Conservation (phyloP, 306 rosid genomes). For the Dalbergia cultrata region DNA sequence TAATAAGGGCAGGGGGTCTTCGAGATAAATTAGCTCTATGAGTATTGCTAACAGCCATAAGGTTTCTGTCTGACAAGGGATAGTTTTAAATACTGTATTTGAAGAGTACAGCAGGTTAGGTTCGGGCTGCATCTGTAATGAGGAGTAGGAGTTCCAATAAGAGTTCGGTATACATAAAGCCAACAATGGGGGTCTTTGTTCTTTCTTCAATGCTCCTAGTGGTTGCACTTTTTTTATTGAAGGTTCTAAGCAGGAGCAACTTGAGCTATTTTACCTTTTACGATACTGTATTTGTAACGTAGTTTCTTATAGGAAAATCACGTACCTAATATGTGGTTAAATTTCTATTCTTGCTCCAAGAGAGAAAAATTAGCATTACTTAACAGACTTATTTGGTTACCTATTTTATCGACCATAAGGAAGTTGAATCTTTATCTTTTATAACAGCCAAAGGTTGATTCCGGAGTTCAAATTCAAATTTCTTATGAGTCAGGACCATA, state of each 20-base stretch:
- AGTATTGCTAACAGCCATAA: slow-evolving; percentile 21
- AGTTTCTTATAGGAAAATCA: not conserved
- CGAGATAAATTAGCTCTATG: slow-evolving; percentile 27
- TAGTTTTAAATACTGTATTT: slow-evolving; percentile 19
- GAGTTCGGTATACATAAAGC: not conserved
- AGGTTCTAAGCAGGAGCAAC: not conserved
- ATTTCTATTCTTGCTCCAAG: not conserved
- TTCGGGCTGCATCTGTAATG: too few relatives aligned
- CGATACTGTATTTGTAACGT: not conserved
- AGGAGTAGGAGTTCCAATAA: not conserved
- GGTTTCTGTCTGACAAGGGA: slow-evolving; percentile 43
- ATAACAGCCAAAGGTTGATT: not conserved
- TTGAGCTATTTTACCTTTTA: slow-evolving; percentile 1
- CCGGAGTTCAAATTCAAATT: not conserved
- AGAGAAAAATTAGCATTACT: not conserved
- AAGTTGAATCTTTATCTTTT: not conserved
- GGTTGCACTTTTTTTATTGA: not conserved
- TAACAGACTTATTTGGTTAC: not conserved
- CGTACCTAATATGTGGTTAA: not conserved
- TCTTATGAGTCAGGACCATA: too few relatives aligned
- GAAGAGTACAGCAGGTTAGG: not conserved
- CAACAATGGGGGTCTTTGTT: not conserved
- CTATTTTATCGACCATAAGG: not conserved
- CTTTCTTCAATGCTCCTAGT: not conserved
- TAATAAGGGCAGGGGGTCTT: slow-evolving; percentile 40